These are phyloP conservation scores for Fusarium oxysporum DNA, from an alignment of 2,329 filamentous ascomycete genomes.

Conservation along the genomic window DNA sequence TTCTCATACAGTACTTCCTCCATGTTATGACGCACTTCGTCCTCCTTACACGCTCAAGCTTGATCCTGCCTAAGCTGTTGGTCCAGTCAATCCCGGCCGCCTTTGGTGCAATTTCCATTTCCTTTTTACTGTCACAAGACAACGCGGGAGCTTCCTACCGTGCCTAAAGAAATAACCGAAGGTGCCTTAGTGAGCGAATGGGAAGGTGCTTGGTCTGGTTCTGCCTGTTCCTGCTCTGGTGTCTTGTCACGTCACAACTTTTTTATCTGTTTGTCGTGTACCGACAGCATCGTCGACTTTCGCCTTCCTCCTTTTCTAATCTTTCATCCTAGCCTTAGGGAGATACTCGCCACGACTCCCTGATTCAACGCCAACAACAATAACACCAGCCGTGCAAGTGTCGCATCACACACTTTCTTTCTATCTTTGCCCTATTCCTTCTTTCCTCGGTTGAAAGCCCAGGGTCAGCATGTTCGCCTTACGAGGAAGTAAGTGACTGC, in stretches of 20 bases:
- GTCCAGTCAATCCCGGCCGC: conserved; percentile 3
- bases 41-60: conserved; percentile 19
- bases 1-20: conserved; percentile 12
- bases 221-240: conserved; percentile 31
- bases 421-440: not conserved
- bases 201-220: conserved; percentile 13
- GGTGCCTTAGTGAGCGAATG: conserved; percentile 6
- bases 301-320: conserved; percentile 8
- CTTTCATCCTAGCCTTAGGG: not conserved
- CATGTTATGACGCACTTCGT: conserved; percentile 46
- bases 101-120: not conserved
- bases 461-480: conserved; percentile 53
- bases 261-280: conserved; percentile 24
- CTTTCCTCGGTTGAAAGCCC: conserved; percentile 15
- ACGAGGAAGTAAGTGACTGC: conserved; percentile 52
- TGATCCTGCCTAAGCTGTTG: conserved; percentile 16
- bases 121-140: conserved; percentile 9
- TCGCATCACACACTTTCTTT: conserved; percentile 3
- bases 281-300: conserved; percentile 33
- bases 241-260: conserved; percentile 35
- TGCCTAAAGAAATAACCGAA: not conserved
- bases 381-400: not conserved
- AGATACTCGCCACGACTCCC: conserved; percentile 11
- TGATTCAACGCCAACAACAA: conserved; percentile 9
- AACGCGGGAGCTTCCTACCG: not conserved